Percentiles rank a stretch among this genome's conserved stretches.
Conservation (phyloP, 345 rosid genomes). For the Garcia nutans region DNA sequence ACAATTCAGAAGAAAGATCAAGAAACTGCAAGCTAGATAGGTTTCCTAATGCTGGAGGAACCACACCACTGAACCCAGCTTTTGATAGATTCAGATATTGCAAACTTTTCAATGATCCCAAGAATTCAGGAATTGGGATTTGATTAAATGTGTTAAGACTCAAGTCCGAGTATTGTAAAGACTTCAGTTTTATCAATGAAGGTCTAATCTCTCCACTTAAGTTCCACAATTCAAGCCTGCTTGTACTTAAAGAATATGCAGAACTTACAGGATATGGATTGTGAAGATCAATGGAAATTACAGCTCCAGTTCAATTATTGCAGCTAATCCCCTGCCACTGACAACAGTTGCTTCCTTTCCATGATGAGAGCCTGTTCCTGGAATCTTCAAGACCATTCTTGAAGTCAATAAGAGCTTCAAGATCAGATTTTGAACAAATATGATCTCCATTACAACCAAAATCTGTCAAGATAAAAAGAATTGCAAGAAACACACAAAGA, state of each 20-base stretch:
- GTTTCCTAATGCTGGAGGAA: slow-evolving; percentile 39
- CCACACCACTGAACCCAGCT: slow-evolving; percentile 33
- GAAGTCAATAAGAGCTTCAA: slow-evolving; percentile 32
- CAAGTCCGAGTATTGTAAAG: slow-evolving; percentile 38
- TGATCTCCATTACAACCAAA: slow-evolving; percentile 24
- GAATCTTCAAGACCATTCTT: slow-evolving; percentile 39
- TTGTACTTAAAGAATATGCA: slow-evolving; percentile 8
- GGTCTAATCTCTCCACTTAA: slow-evolving; percentile 44
- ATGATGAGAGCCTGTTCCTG: slow-evolving; percentile 27
- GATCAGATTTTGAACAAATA: slow-evolving; percentile 31
- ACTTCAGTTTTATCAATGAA: slow-evolving; percentile 34
- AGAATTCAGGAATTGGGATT: slow-evolving; percentile 41
- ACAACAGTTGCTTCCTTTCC: slow-evolving; percentile 42
- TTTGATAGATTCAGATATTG: slow-evolving; percentile 37
- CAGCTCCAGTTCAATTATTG: slow-evolving; percentile 29
- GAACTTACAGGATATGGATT: slow-evolving; percentile 23
- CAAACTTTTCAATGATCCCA: slow-evolving; percentile 34
- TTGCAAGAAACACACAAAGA: slow-evolving; percentile 11
- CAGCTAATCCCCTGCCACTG: slow-evolving; percentile 43
- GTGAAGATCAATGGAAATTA: slow-evolving; percentile 31
- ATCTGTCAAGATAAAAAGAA: slow-evolving; percentile 18
- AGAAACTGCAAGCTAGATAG: slow-evolving; percentile 38
- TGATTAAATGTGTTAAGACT: slow-evolving; percentile 34
- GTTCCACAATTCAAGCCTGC: slow-evolving; percentile 27
- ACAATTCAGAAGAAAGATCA: slow-evolving; percentile 31